A percentile compares a stretch with the other conserved stretches of the same genome.
These are phyloP conservation scores for Kuraishia floccosa DNA, from an alignment of 805 yeast species.

Conservation along the genomic window DNA sequence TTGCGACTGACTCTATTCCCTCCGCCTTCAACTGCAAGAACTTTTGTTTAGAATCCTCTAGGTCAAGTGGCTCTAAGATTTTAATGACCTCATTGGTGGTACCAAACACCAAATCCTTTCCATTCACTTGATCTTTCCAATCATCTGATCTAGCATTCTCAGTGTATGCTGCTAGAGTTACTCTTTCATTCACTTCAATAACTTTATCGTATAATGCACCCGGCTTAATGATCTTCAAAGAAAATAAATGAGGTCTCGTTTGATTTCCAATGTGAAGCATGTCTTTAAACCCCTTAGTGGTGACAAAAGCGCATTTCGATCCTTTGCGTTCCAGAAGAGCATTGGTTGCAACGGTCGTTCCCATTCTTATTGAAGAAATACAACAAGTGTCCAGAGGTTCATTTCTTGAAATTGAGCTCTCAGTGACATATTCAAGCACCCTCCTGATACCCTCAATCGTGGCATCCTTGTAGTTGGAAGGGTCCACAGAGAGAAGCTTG, in stretches of 20 bases:
- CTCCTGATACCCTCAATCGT: conserved; percentile 87
- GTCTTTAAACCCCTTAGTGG: conserved; percentile 85
- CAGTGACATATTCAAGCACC: conserved; percentile 50
- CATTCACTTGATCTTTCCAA: conserved; percentile 13
- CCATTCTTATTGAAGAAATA: conserved; percentile 71
- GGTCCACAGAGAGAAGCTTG: conserved; percentile 82
- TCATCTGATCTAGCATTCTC: conserved; percentile 54
- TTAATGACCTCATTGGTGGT: conserved; percentile 26
- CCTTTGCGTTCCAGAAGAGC: conserved; percentile 91
- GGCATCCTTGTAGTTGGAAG: conserved; percentile 79
- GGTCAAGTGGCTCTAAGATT: conserved; percentile 22
- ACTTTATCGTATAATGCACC: conserved; percentile 65
- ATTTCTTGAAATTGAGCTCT: conserved; percentile 44
- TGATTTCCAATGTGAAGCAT: conserved; percentile 81
- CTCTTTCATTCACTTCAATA: conserved; percentile 81
- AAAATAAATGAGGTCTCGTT: conserved; percentile 83
- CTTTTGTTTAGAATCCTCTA: conserved; percentile 10
- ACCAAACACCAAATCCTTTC: conserved; percentile 18
- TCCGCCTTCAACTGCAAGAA: conserved; percentile 10
- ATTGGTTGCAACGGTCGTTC: conserved; percentile 94
- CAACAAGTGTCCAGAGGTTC: conserved; percentile 47
- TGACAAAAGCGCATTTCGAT: conserved; percentile 72
- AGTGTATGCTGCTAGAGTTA: conserved; percentile 69
- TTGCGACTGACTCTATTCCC: conserved; percentile 21
- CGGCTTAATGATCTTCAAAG: conserved; percentile 63